These are phyloP conservation scores for Cerioporus squamosus DNA, from an alignment of 1,284 basidiomycete species.

Conservation along the genomic window DNA sequence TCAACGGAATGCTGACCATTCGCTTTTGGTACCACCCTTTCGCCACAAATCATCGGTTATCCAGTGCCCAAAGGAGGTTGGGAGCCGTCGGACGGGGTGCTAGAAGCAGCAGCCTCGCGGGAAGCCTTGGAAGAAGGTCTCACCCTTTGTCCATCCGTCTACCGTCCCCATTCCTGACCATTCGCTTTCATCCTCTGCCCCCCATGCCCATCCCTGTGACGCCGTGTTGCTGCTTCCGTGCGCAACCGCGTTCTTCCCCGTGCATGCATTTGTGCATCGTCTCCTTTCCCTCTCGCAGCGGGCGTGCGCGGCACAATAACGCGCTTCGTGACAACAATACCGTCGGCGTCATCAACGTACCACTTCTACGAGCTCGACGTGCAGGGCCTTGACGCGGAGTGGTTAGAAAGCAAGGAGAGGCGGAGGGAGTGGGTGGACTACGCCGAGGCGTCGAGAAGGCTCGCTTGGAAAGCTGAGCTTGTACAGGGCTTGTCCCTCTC, in stretches of 20 bases:
- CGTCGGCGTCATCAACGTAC: constrained; percentile 75
- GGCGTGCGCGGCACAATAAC: constrained; percentile 81
- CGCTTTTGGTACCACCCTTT: background rate
- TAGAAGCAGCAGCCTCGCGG: constrained; percentile 84
- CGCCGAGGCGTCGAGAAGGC: constrained; percentile 69
- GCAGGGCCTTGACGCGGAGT: constrained; percentile 68
- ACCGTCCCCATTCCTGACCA: constrained; percentile 63
- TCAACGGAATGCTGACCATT: constrained; percentile 9
- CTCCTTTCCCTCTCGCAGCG: constrained; percentile 49
- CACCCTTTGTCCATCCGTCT: constrained; percentile 74
- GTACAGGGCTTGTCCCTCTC: constrained; percentile 72
- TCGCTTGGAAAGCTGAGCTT: constrained; percentile 82
- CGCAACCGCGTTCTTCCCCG: constrained; percentile 10
- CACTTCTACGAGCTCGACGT: constrained; percentile 89
- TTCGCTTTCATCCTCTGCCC: constrained; percentile 39
- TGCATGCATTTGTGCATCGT: constrained; percentile 1
- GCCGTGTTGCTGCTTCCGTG: background rate
- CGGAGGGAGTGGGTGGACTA: constrained; percentile 85
- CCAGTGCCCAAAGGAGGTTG: constrained; percentile 87
- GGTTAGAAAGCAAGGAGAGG: constrained; percentile 78
- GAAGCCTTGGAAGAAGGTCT: constrained; percentile 93
- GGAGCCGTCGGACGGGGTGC: constrained; percentile 75
- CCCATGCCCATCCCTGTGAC: constrained; percentile 17
- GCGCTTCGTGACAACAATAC: constrained; percentile 77
- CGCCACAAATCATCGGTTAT: constrained; percentile 1